Percentiles rank a stretch among this genome's conserved stretches.
These are phyloP conservation scores for Backusella australiensis DNA, from an alignment of 192 early-diverging fungal genomes.

Conservation along the genomic window DNA sequence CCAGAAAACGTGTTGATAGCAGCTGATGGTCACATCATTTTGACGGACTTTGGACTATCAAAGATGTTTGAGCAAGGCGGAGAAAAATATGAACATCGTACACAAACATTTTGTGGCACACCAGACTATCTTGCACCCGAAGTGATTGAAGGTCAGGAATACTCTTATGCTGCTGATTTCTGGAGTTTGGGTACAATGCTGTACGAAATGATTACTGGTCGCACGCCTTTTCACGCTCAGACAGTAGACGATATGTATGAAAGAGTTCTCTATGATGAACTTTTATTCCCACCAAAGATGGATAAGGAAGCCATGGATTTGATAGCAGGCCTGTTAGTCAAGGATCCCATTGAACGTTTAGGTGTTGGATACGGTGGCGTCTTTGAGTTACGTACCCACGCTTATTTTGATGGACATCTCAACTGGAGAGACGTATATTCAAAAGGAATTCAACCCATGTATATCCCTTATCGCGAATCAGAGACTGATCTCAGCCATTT, in stretches of 20 bases:
- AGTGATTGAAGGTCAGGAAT: slow-evolving; percentile 61
- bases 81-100: slow-evolving; percentile 38
- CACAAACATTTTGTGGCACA: slow-evolving; percentile 75
- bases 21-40: slow-evolving; percentile 76
- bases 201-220: slow-evolving; percentile 89
- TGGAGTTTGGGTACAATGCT: slow-evolving; percentile 93
- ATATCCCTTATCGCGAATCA: slow-evolving; percentile 59
- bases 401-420: slow-evolving; percentile 62
- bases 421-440: slow-evolving; percentile 74
- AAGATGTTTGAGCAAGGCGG: slow-evolving; percentile 58
- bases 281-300: slow-evolving; percentile 48
- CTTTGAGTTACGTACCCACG: slow-evolving; percentile 67
- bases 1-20: slow-evolving; percentile 77
- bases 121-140: slow-evolving; percentile 86
- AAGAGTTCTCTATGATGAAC: slow-evolving; percentile 50
- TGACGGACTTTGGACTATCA: slow-evolving; percentile 94
- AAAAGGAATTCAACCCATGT: slow-evolving; percentile 59
- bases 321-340: slow-evolving; percentile 46
- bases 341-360: slow-evolving; percentile 61
- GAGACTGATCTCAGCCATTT: slow-evolving; percentile 56
- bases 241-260: slow-evolving; percentile 58
- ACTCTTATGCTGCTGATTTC: slow-evolving; percentile 81
- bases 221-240: slow-evolving; percentile 59
- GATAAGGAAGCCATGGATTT: slow-evolving; percentile 43
- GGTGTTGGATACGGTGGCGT: slow-evolving; percentile 59